Evolutionary conservation across 1,284 basidiomycete genomes (phyloP).

Genomic region (Leccinum solheimii): DNA sequence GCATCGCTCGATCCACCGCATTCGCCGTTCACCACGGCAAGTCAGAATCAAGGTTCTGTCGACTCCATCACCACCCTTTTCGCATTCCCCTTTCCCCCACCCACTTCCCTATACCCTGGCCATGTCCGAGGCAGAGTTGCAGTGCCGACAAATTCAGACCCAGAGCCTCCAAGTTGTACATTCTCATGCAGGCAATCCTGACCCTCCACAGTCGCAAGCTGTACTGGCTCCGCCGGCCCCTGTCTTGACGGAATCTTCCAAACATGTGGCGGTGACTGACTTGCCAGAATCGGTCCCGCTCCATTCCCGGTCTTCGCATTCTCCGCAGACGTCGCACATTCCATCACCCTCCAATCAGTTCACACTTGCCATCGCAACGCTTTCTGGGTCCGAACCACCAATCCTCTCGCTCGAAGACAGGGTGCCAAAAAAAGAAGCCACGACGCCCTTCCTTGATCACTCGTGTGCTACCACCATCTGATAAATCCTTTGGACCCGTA

Average conservation of each 20-base stretch:
- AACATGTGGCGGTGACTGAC: constrained; percentile 4
- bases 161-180: constrained; percentile 20
- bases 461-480: constrained; percentile 15
- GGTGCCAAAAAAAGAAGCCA: constrained; percentile 11
- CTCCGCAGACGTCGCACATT: constrained; percentile 9
- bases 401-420: not conserved
- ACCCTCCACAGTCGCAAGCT: constrained; percentile 19
- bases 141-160: constrained; percentile 33
- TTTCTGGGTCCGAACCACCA: not conserved
- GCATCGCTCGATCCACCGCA: constrained; percentile 36
- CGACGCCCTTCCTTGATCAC: constrained; percentile 26
- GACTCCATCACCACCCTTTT: constrained; percentile 66
- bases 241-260: constrained; percentile 23
- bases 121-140: constrained; percentile 27
- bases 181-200: constrained; percentile 23
- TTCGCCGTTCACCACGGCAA: constrained; percentile 40
- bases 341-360: constrained; percentile 6
- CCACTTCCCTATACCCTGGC: constrained; percentile 65
- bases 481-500: constrained; percentile 17
- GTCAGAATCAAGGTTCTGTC: constrained; percentile 36
- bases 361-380: not conserved
- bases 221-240: constrained; percentile 30
- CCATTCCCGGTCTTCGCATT: constrained; percentile 6
- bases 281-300: constrained; percentile 7
- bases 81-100: constrained; percentile 71